A percentile compares a stretch with the other conserved stretches of the same genome.
Conservation (phyloP, 176 grass and related monocot species). For the Typha latifolia region DNA sequence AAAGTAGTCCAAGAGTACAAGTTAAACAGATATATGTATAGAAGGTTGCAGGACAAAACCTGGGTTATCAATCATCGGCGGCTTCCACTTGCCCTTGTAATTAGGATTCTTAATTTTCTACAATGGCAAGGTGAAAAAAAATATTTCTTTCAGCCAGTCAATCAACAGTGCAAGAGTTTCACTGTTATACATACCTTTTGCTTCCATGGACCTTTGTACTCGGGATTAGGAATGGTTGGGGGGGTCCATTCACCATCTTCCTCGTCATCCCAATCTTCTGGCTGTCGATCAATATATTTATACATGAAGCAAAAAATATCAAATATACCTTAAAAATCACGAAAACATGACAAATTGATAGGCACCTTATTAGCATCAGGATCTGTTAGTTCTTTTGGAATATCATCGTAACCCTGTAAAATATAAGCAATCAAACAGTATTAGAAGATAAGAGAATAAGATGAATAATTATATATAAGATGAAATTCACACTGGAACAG, state of each 20-base stretch:
- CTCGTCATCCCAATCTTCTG: constrained; percentile 63
- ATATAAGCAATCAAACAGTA: neutral
- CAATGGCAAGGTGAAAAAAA: constrained; percentile 4
- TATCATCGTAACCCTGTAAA: constrained; percentile 60
- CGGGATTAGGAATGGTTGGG: constrained; percentile 52
- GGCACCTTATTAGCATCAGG: constrained; percentile 53
- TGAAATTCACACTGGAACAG: too few species aligned
- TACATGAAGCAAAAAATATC: neutral
- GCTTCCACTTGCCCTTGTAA: constrained; percentile 73
- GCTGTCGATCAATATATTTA: constrained; percentile 20
- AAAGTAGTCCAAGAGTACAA: too few species aligned
- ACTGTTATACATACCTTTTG: constrained; percentile 23
- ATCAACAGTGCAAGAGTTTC: neutral
- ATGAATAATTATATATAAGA: too few species aligned
- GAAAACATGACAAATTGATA: neutral
- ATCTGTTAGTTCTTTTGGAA: constrained; percentile 53
- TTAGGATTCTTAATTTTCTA: constrained; percentile 74
- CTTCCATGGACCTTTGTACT: constrained; percentile 57
- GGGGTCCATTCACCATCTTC: constrained; percentile 67
- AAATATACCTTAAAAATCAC: neutral
- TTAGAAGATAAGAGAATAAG: too few species aligned
- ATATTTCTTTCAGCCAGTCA: neutral
- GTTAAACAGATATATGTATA: too few species aligned
- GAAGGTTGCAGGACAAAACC: constrained; percentile 18
- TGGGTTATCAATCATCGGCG: constrained; percentile 69